Evolutionary conservation across 805 yeast genomes (phyloP).

Genomic region (Alloascoidea africana): DNA sequence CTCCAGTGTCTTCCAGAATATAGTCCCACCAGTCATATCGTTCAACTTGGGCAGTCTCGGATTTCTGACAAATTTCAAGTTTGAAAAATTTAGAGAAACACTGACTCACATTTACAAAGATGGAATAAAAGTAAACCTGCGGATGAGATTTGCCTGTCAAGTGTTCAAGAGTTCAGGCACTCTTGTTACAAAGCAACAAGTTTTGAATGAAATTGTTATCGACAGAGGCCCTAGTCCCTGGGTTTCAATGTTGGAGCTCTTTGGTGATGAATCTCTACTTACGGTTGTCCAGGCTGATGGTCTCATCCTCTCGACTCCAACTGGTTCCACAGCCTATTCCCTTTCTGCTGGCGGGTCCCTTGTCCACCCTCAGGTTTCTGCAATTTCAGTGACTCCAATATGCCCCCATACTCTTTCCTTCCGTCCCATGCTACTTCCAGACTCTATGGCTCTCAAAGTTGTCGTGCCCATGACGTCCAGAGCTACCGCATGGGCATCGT

Average conservation of each 20-base stretch:
- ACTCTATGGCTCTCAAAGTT: conserved; percentile 73
- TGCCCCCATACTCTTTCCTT: conserved; percentile 93
- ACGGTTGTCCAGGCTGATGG: conserved; percentile 95
- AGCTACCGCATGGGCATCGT: conserved; percentile 92
- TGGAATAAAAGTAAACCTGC: conserved; percentile 63
- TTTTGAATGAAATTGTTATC: conserved; percentile 76
- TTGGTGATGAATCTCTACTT: conserved; percentile 71
- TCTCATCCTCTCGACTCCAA: conserved; percentile 81
- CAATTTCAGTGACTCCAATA: conserved; percentile 86
- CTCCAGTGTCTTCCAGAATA: conserved; percentile 68
- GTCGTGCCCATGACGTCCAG: conserved; percentile 73
- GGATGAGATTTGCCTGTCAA: conserved; percentile 82
- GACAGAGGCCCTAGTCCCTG: conserved; percentile 93
- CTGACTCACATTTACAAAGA: conserved; percentile 43
- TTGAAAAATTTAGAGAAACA: conserved; percentile 50
- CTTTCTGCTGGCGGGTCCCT: conserved; percentile 90
- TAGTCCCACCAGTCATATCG: conserved; percentile 85
- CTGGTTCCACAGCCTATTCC: conserved; percentile 94
- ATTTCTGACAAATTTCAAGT: conserved; percentile 75
- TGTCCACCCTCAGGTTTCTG: conserved; percentile 88
- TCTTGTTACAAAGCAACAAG: conserved; percentile 47
- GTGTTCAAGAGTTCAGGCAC: conserved; percentile 30
- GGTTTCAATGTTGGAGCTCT: conserved; percentile 77
- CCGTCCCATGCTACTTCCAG: conserved; percentile 85
- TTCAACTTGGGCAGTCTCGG: conserved; percentile 89